phyloP scores from a whole-genome alignment of 2,329 filamentous ascomycete species.

The Triangularia verruculosa region DNA sequence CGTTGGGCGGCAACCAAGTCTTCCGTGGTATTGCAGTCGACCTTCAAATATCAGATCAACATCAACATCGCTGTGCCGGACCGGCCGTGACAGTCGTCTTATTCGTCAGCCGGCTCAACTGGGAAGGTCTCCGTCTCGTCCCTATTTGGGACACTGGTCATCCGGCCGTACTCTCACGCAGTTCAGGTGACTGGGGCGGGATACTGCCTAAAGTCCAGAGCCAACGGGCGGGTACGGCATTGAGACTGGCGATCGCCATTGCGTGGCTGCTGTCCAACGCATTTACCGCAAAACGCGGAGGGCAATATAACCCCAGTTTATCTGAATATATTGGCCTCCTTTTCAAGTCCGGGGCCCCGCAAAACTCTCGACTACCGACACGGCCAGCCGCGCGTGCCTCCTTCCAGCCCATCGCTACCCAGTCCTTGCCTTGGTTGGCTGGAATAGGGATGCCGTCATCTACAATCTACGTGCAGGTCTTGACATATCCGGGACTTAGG shows the following conservation, averaged over 20 bases:
- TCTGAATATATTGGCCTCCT: constrained; percentile 30
- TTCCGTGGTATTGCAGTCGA: constrained; percentile 12
- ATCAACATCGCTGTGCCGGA: constrained; percentile 4
- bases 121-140: constrained; percentile 26
- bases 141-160: constrained; percentile 15
- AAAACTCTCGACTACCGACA: constrained; percentile 24
- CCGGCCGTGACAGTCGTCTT: constrained; percentile 5
- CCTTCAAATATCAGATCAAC: constrained; percentile 16
- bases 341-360: constrained; percentile 29
- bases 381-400: constrained; percentile 23
- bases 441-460: constrained; percentile 24
- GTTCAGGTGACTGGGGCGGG: constrained; percentile 20
- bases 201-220: constrained; percentile 28
- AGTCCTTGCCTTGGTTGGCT: constrained; percentile 18
- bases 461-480: constrained; percentile 25
- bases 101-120: constrained; percentile 25
- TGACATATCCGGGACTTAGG: constrained; percentile 24
- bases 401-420: constrained; percentile 11
- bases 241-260: constrained; percentile 21
- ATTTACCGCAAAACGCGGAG: constrained; percentile 12
- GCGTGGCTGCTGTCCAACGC: constrained; percentile 19
- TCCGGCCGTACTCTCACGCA: constrained; percentile 4
- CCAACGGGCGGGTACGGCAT: constrained; percentile 22
- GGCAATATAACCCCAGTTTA: constrained; percentile 30
- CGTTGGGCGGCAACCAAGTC: constrained; percentile 4